Evolutionary conservation across 2,329 filamentous ascomycete species (phyloP).

Genomic region (Cercospora berteroae): DNA sequence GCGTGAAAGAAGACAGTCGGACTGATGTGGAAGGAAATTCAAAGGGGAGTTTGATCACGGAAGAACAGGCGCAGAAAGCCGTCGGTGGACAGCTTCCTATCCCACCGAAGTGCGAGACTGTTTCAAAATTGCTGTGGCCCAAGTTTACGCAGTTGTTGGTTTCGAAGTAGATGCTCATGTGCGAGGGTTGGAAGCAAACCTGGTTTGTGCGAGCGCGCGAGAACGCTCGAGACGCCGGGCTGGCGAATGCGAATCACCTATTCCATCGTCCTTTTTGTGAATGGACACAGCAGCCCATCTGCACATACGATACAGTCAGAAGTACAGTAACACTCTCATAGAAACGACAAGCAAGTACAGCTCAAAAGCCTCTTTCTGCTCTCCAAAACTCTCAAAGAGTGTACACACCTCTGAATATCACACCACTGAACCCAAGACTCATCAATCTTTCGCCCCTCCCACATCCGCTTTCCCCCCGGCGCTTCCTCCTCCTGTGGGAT

Average conservation of each 20-base stretch:
- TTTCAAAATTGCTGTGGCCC: conserved; percentile 35
- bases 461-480: not conserved
- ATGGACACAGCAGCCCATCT: not conserved
- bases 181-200: not conserved
- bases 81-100: conserved; percentile 32
- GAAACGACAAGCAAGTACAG: no score
- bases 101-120: conserved; percentile 34
- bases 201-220: not conserved
- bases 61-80: conserved; percentile 34
- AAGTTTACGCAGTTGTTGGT: conserved; percentile 38
- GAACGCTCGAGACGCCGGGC: not conserved
- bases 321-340: no score
- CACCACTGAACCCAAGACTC: not conserved
- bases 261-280: no score
- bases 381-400: no score
- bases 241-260: no score
- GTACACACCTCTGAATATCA: not conserved
- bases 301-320: not conserved
- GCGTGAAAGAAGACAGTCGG: conserved; percentile 39
- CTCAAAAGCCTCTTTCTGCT: no score
- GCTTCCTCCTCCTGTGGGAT: not conserved
- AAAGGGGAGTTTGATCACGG: conserved; percentile 26
- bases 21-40: conserved; percentile 38
- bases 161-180: not conserved
- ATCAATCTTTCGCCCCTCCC: not conserved